These are phyloP conservation scores for Barnettozyma pratensis DNA, from an alignment of 805 yeast genomes.

Conservation along the genomic window DNA sequence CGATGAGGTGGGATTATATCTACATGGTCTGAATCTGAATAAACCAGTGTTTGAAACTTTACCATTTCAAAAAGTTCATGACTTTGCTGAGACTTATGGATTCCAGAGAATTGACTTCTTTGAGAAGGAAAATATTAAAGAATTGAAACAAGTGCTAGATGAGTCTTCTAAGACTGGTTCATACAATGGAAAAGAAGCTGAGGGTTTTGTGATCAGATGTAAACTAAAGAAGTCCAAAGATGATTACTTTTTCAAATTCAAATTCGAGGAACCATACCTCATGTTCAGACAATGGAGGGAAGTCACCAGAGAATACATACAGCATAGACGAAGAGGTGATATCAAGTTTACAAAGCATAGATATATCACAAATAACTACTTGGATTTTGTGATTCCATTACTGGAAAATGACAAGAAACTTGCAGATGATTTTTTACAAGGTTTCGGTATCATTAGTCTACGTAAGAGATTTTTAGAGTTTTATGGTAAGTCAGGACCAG, in stretches of 20 bases:
- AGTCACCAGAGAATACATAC: slow-evolving; percentile 58
- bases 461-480: slow-evolving; percentile 59
- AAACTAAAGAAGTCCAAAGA: slow-evolving; percentile 22
- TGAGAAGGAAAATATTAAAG: slow-evolving; percentile 31
- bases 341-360: slow-evolving; percentile 47
- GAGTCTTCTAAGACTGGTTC: slow-evolving; percentile 61
- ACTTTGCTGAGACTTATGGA: slow-evolving; percentile 65
- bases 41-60: slow-evolving; percentile 57
- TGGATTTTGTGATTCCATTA: slow-evolving; percentile 58
- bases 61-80: slow-evolving; percentile 52
- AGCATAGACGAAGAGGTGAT: slow-evolving; percentile 23
- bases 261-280: slow-evolving; percentile 92
- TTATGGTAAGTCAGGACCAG: slow-evolving; percentile 53
- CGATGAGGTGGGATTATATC: slow-evolving; percentile 72
- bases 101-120: slow-evolving; percentile 56
- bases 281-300: slow-evolving; percentile 91
- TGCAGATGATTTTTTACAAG: slow-evolving; percentile 40
- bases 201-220: slow-evolving; percentile 90
- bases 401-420: slow-evolving; percentile 45
- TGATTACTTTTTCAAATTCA: slow-evolving; percentile 83
- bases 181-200: slow-evolving; percentile 68
- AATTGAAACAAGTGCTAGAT: slow-evolving; percentile 48
- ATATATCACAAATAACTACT: slow-evolving; percentile 57
- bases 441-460: slow-evolving; percentile 70
- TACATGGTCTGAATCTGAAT: slow-evolving; percentile 85